Evolutionary conservation across 1,284 basidiomycete genomes (phyloP), one percentile per base, ranked within the genome.

Genomic region (Rhodotorula sp.): DNA sequence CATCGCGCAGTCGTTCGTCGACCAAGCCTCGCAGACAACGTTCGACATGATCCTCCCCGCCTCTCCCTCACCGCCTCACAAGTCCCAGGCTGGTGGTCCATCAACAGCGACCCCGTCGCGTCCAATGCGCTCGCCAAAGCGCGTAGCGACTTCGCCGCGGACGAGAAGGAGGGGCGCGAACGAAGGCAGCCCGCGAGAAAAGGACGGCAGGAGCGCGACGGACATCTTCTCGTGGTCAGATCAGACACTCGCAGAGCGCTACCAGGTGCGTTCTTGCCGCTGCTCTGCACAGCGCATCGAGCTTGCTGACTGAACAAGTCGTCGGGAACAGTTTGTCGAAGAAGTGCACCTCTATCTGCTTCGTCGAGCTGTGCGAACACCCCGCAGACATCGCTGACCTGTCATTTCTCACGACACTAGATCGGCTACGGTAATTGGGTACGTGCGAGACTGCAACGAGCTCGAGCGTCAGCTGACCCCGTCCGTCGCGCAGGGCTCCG

Each of bases 361-460:
- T 2, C 46, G 12, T 23, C 8, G 34, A 34, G 7, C 1, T 19
- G 7, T n/a, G 13, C 27, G 53, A 8, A n/a, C 49, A 25, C 21
- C 2, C 4, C 14, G 4, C 3, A 3, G 2, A 7, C 2, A 4
- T 34, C 34, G 8, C 21, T 25, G 44, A 46, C 16, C 27, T 23
- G 34, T 13, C 23, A 16, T 12, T 3, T 21, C n/a, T 42, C 25
- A 10, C 23, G 0, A 19, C n/a, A 13, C 5, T 13, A 67, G 66
- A 89, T 91, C 82, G 91, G 91, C 41, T 91, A 87, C 80, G 91
- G 91, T 52, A 92, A 92, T 82, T 93, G 91, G 91, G 58, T 60
- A 19, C 19, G 56, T 45, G 7, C 21, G 8, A 10, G 21, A 45
- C 42, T 44, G 8, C 34, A 5, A 19, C 4, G n/a, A 7, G 17